Conservation (phyloP, 108 stramenopile species). For the Seminavis robusta region DNA sequence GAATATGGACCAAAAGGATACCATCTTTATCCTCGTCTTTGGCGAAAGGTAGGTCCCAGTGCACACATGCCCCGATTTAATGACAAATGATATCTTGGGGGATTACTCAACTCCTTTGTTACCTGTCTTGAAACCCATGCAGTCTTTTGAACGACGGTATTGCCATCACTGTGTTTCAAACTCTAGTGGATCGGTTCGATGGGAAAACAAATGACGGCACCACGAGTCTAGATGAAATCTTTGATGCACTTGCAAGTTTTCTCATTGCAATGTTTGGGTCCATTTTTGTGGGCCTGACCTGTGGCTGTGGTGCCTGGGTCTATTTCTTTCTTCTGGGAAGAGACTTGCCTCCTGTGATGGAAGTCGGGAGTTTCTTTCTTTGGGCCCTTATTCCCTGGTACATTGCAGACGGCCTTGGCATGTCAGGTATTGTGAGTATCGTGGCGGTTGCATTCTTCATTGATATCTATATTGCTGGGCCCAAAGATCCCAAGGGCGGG, state of each 20-base stretch:
- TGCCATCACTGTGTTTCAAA: slow-evolving; percentile 60
- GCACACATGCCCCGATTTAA: no score
- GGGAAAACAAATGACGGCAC: no score
- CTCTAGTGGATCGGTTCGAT: slow-evolving; percentile 31
- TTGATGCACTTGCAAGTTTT: slow-evolving; percentile 28
- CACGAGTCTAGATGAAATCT: no score
- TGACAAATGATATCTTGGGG: no score
- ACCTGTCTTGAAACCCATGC: no score
- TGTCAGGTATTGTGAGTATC: slow-evolving; percentile 59
- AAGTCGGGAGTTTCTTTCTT: slow-evolving; percentile 60
- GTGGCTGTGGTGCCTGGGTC: slow-evolving; percentile 46
- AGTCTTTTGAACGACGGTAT: slow-evolving; percentile 96
- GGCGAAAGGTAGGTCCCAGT: no score
- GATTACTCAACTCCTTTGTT: no score
- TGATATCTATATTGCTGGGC: slow-evolving; percentile 62
- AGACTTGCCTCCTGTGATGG: slow-evolving; percentile 47
- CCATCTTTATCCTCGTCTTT: slow-evolving; percentile 87
- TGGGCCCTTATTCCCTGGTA: slow-evolving; percentile 76
- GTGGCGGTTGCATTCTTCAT: slow-evolving; percentile 75
- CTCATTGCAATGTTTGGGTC: slow-evolving; percentile 50
- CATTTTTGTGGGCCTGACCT: slow-evolving; percentile 49
- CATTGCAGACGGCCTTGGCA: slow-evolving; percentile 58
- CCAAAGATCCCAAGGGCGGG: no score
- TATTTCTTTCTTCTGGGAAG: slow-evolving; percentile 63
- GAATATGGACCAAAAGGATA: slow-evolving; percentile 71